Conservation (phyloP, 805 yeast genomes). For the Lachancea meyersii region DNA sequence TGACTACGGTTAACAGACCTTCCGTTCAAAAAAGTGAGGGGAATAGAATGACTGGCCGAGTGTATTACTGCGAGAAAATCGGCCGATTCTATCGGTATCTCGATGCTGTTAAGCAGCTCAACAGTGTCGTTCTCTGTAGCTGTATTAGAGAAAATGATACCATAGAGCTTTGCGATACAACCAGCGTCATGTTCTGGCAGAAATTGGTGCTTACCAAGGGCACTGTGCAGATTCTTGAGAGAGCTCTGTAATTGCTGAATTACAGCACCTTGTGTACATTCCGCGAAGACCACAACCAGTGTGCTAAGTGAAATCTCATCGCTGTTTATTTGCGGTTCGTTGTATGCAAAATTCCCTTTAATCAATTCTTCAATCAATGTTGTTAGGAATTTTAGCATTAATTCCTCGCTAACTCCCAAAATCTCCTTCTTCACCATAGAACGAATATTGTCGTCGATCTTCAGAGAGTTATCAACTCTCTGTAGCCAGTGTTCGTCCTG, state of each 20-base stretch:
- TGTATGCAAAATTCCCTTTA: not conserved
- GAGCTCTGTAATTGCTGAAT: not conserved
- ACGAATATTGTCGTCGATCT: conserved; percentile 41
- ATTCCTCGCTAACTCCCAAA: not conserved
- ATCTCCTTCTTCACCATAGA: not conserved
- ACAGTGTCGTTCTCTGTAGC: not conserved
- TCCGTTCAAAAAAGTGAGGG: not conserved
- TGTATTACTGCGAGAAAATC: not conserved
- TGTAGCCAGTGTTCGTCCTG: conserved; percentile 70
- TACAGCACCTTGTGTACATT: not conserved
- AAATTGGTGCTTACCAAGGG: not conserved
- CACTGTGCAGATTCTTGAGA: not conserved
- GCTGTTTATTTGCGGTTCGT: not conserved
- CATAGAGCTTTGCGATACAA: conserved; percentile 16
- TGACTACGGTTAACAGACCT: not conserved
- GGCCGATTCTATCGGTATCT: not conserved
- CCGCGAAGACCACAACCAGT: not conserved
- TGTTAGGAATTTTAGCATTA: not conserved
- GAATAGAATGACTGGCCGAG: conserved; percentile 1
- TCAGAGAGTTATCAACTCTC: conserved; percentile 63
- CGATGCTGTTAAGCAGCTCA: not conserved
- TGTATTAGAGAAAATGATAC: conserved; percentile 14
- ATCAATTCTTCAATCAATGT: not conserved
- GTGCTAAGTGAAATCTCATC: not conserved
- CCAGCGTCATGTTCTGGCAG: conserved; percentile 16